A percentile compares a stretch with the other conserved stretches of the same genome.
Conservation (phyloP, 495 filamentous ascomycete species). For the Xylaria grammica region DNA sequence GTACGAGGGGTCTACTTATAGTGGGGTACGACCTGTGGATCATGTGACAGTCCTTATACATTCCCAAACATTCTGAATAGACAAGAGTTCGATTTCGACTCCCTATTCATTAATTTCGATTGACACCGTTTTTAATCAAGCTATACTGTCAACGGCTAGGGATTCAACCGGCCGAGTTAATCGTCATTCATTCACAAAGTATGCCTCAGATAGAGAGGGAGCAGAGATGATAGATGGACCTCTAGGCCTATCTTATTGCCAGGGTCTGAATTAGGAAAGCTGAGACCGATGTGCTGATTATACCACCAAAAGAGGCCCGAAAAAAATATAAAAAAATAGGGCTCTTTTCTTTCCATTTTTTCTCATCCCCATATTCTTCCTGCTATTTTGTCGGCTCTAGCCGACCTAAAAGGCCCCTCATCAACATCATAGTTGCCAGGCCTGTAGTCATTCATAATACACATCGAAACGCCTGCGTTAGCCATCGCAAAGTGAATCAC, state of each 20-base stretch:
- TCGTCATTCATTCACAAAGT: background rate
- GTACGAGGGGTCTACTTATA: no score
- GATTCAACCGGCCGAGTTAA: no score
- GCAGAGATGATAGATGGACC: conserved; percentile 37
- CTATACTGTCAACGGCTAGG: no score
- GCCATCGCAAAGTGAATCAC: conserved; percentile 11
- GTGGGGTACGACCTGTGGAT: no score
- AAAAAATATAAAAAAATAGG: conserved; percentile 5
- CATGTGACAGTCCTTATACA: no score
- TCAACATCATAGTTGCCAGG: background rate
- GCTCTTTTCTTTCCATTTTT: conserved; percentile 27
- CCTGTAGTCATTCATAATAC: background rate
- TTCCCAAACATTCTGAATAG: no score
- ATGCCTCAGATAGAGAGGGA: no score
- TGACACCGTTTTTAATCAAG: no score
- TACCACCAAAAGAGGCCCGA: conserved; percentile 27
- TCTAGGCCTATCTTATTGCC: conserved; percentile 31
- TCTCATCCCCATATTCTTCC: conserved; percentile 4
- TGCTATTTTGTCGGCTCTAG: background rate
- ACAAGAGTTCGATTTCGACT: no score
- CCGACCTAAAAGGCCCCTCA: background rate
- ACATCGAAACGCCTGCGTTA: conserved; percentile 10
- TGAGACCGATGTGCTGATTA: conserved; percentile 26
- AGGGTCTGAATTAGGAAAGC: conserved; percentile 19
- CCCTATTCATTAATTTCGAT: no score